Evolutionary conservation across 2,329 filamentous ascomycete species (phyloP).

Genomic region (Venturia carpophila): DNA sequence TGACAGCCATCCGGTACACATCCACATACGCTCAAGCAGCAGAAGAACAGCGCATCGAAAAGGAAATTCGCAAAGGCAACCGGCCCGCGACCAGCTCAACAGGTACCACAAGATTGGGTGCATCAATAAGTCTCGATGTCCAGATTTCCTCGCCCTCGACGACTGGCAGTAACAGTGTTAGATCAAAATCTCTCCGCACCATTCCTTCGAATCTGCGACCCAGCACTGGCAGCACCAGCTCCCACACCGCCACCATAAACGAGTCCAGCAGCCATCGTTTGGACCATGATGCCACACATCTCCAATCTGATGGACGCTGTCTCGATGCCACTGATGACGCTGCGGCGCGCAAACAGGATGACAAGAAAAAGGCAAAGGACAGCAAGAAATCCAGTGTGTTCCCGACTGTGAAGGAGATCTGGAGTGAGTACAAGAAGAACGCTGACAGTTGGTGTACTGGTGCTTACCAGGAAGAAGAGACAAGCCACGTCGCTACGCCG

Average conservation of each 20-base stretch:
- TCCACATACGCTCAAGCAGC: conserved; percentile 4
- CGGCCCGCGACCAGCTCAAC: not conserved
- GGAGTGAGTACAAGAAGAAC: conserved; percentile 17
- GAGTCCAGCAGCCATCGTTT: not conserved
- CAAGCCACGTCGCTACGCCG: not conserved
- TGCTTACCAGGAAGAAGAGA: not conserved
- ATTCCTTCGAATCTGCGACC: not conserved
- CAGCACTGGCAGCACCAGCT: not conserved
- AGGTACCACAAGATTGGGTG: not conserved
- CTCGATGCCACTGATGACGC: not conserved
- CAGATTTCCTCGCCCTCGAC: not conserved
- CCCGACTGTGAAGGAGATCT: conserved; percentile 14
- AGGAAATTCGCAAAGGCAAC: conserved; percentile 6
- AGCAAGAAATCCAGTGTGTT: conserved; percentile 5
- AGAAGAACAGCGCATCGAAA: conserved; percentile 12
- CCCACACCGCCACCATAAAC: not conserved
- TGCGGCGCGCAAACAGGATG: not conserved
- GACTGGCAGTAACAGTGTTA: not conserved
- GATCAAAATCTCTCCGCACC: not conserved
- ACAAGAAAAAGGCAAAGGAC: not conserved
- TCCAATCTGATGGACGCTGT: not conserved
- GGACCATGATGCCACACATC: not conserved
- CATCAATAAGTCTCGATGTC: conserved; percentile 1
- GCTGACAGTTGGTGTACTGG: not conserved
- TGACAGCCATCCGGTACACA: conserved; percentile 11